Percentiles rank a stretch among this genome's conserved stretches.
Evolutionary conservation across 148 eudicot species (phyloP).

Genomic region (Spergularia marina): DNA sequence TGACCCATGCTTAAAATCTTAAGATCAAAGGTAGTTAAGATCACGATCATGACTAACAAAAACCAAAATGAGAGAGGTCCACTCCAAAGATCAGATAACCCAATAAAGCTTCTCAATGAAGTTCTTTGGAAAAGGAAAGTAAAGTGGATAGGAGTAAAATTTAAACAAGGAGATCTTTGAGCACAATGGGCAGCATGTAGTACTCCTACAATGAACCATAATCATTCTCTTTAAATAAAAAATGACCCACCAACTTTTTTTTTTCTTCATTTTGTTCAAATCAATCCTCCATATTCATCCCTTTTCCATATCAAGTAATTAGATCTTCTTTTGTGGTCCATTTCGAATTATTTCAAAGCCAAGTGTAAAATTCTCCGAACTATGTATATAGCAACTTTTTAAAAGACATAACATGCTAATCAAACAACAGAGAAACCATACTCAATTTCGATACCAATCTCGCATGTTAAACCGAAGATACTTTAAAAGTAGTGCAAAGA

Average conservation of each 20-base stretch:
- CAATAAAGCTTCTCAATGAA: neutral
- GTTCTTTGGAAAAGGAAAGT: neutral
- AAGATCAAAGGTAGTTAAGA: constrained; percentile 16
- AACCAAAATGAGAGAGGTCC: constrained; percentile 1
- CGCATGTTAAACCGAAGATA: no score
- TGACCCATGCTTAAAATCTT: constrained; percentile 12
- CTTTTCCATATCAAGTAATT: constrained; percentile 31
- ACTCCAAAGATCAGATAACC: neutral
- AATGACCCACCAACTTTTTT: constrained; percentile 12
- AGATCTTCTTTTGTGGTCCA: constrained; percentile 28
- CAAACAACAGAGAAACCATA: no score
- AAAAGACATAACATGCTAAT: neutral
- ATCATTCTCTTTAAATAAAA: neutral
- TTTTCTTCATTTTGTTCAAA: no score
- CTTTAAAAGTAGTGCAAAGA: neutral
- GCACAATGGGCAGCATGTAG: constrained; percentile 6
- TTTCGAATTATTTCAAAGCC: constrained; percentile 1
- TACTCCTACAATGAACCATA: neutral
- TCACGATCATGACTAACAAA: constrained; percentile 8
- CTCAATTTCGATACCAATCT: no score
- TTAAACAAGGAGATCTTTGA: neutral
- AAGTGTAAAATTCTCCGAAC: constrained; percentile 13
- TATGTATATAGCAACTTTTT: neutral
- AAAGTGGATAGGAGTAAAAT: neutral
- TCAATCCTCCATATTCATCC: neutral